Evolutionary conservation across 805 yeast genomes (phyloP).

Genomic region (Candida taoyuanica): DNA sequence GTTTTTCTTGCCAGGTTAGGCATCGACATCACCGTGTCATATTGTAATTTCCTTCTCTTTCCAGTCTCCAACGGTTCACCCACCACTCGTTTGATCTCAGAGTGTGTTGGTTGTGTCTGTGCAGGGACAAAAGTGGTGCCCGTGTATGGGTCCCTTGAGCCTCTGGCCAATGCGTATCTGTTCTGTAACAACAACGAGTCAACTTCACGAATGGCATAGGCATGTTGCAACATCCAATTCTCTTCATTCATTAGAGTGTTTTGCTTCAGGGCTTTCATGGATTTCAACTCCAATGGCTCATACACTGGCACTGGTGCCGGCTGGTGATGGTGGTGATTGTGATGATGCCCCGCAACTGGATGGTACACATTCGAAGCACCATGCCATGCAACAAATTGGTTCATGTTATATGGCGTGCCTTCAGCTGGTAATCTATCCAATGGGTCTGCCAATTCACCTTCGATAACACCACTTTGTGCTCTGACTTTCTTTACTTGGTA

Average conservation of each 20-base stretch:
- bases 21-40: slow-evolving; percentile 44
- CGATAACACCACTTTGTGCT: slow-evolving; percentile 53
- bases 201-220: slow-evolving; percentile 67
- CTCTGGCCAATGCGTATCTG: slow-evolving; percentile 50
- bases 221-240: slow-evolving; percentile 83
- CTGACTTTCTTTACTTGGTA: slow-evolving; percentile 63
- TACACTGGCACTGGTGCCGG: slow-evolving; percentile 14
- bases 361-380: slow-evolving; percentile 41
- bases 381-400: slow-evolving; percentile 52
- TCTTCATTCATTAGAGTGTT: slow-evolving; percentile 45
- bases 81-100: slow-evolving; percentile 20
- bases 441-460: slow-evolving; percentile 71
- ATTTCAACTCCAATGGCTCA: slow-evolving; percentile 23
- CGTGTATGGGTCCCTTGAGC: slow-evolving; percentile 76
- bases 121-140: slow-evolving; percentile 74
- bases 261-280: slow-evolving; percentile 21
- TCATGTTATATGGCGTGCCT: slow-evolving; percentile 40
- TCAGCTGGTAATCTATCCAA: slow-evolving; percentile 42
- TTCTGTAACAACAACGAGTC: slow-evolving; percentile 60
- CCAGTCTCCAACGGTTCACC: slow-evolving; percentile 24
- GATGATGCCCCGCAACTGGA: slow-evolving; percentile 16
- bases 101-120: slow-evolving; percentile 63
- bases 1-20: slow-evolving; percentile 50
- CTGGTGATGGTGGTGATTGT: slow-evolving; percentile 13
- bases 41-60: slow-evolving; percentile 30